Evolutionary conservation across 331 rosid species (phyloP).

Genomic region (Pyracantha coccinea): DNA sequence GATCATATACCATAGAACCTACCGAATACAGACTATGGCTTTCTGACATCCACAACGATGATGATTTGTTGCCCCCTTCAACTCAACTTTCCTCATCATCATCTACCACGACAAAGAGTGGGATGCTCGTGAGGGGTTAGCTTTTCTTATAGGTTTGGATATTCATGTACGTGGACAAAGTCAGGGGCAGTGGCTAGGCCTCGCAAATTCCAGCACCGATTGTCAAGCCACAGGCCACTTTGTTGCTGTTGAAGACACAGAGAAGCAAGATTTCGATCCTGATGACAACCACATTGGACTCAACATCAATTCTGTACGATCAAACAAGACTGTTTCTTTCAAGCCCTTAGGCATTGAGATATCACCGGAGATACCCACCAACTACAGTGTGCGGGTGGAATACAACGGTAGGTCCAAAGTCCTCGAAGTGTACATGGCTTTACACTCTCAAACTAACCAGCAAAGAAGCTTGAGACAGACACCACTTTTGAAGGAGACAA

Average conservation of each 20-base stretch:
- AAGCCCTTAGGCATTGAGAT: slow-evolving; percentile 10
- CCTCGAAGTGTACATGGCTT: slow-evolving; percentile 37
- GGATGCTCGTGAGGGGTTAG: slow-evolving; percentile 34
- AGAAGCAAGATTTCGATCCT: slow-evolving; percentile 31
- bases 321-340: slow-evolving; percentile 16
- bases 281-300: slow-evolving; percentile 37
- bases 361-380: background rate
- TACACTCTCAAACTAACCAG: background rate
- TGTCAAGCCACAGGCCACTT: slow-evolving; percentile 15
- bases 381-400: slow-evolving; percentile 25
- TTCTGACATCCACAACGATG: background rate
- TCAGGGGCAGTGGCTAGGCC: slow-evolving; percentile 39
- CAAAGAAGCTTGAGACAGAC: slow-evolving; percentile 11
- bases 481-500: slow-evolving; percentile 22
- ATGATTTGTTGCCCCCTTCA: slow-evolving; percentile 32
- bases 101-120: slow-evolving; percentile 2
- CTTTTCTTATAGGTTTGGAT: slow-evolving; percentile 42
- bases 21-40: slow-evolving; percentile 27
- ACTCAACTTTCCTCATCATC: slow-evolving; percentile 31
- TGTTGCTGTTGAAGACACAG: slow-evolving; percentile 42
- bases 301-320: slow-evolving; percentile 32
- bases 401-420: slow-evolving; percentile 28
- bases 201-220: slow-evolving; percentile 26
- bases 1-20: slow-evolving; percentile 23
- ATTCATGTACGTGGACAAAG: slow-evolving; percentile 15